Evolutionary conservation across 306 rosid genomes (phyloP), one percentile per base, ranked within the genome.

Genomic region (Luffa acutangula): DNA sequence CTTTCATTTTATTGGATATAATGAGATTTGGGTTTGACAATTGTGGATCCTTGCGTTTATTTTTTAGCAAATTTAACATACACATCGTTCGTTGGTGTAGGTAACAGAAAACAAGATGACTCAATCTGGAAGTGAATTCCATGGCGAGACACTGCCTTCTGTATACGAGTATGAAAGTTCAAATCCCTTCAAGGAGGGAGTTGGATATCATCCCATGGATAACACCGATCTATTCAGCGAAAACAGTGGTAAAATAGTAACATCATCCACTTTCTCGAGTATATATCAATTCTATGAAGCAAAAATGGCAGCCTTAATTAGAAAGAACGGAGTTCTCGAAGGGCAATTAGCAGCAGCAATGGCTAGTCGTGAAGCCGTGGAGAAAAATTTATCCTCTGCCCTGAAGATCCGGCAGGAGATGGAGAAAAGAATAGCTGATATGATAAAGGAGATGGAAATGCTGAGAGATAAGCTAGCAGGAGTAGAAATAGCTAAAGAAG

Each of bases 401-500:
- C 80, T 89, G 53, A 90, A 83, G 87, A 90, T 93, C 85, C 85
- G 85, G 82, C 95, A 85, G 72, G 98, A 95, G 77, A 81, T 87
- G 82, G 97, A 92, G 85, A 91, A 83, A 79, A 95, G 88, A 70
- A 31, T 90, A 57, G 48, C 77, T 3, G 93, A 95, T 83, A 81
- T 85, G 17, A 57, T 76, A 46, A 92, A 89, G 86, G 97, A 88
- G 85, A 86, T 88, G 86, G 98, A 91, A 60, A 48, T 91, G 69
- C 85, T 91, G 79, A 87, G 92, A 85, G 97, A 91, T 88, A 95
- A 92, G 82, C 81, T 91, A 58, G 88, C 89, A 5, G 85, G 91
- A 78, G 84, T 90, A 65, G 98, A 92, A 85, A 81, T 92, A 25
- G 91, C 97, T 33, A 97, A 89, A 82, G 97, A 92, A 81, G 98